Conservation (phyloP, 169 alveolate genomes). For the Fabrea salina region DNA sequence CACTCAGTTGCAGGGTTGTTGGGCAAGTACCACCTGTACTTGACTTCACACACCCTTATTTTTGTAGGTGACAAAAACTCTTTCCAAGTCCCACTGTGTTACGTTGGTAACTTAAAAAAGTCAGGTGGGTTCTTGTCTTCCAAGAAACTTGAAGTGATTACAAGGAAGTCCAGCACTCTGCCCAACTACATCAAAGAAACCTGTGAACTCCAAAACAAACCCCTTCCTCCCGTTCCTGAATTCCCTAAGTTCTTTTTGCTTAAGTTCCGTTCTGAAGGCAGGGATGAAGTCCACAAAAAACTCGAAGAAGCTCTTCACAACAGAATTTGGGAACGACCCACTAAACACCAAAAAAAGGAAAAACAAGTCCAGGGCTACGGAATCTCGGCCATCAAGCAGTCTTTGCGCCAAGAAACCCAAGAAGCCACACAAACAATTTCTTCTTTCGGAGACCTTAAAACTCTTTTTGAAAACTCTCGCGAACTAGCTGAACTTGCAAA, state of each 20-base stretch:
- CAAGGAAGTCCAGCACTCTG: background rate
- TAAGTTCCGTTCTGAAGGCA: conserved; percentile 34
- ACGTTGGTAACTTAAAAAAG: conserved; percentile 8
- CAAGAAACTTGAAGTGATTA: background rate
- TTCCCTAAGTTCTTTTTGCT: background rate
- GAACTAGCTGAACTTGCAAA: conserved; percentile 54
- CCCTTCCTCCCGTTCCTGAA: background rate
- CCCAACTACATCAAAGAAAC: conserved; percentile 29
- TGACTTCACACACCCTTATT: conserved; percentile 44
- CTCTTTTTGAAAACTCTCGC: conserved; percentile 59
- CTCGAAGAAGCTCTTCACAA: conserved; percentile 23
- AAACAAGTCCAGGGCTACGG: conserved; percentile 40
- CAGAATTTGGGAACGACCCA: conserved; percentile 28
- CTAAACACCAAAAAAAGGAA: background rate
- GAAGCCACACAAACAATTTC: conserved; percentile 40
- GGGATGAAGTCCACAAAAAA: conserved; percentile 18
- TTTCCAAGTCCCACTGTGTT: conserved; percentile 33
- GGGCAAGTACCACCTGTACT: background rate
- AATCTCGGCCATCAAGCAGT: conserved; percentile 52
- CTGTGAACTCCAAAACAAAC: background rate
- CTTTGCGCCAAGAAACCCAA: conserved; percentile 47
- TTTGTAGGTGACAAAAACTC: conserved; percentile 13
- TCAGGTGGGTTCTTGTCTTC: conserved; percentile 41
- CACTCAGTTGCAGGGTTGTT: background rate
- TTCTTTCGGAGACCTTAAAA: conserved; percentile 48